Conservation (phyloP, 805 yeast genomes). For the Metschnikowia arizonensis region DNA sequence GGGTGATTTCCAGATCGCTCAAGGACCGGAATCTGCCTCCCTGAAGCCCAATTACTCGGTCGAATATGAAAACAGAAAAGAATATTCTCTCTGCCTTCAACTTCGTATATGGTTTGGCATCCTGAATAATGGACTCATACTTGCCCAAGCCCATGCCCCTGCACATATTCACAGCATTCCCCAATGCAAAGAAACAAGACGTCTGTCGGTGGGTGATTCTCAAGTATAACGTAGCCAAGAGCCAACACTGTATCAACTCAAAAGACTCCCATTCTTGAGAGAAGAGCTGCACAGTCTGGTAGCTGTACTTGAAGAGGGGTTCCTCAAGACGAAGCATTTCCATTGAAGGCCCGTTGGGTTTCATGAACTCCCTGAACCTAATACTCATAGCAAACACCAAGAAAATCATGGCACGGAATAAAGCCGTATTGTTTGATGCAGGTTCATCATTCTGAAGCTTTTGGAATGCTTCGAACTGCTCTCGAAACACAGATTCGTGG, state of each 20-base stretch:
- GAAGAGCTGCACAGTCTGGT: slow-evolving; percentile 35
- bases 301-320: slow-evolving; percentile 37
- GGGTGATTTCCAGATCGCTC: slow-evolving; percentile 33
- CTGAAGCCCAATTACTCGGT: slow-evolving; percentile 50
- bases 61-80: slow-evolving; percentile 53
- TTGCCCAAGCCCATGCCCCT: slow-evolving; percentile 43
- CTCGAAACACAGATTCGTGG: slow-evolving; percentile 51
- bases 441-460: slow-evolving; percentile 11
- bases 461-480: slow-evolving; percentile 38
- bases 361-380: slow-evolving; percentile 45
- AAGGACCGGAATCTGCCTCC: slow-evolving; percentile 44
- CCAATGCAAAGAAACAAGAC: slow-evolving; percentile 39
- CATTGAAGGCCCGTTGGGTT: slow-evolving; percentile 18
- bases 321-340: slow-evolving; percentile 37
- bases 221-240: slow-evolving; percentile 41
- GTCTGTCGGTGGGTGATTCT: slow-evolving; percentile 44
- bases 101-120: slow-evolving; percentile 34
- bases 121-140: slow-evolving; percentile 21
- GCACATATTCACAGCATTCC: slow-evolving; percentile 40
- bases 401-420: slow-evolving; percentile 50
- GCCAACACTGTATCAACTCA: slow-evolving; percentile 50
- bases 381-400: slow-evolving; percentile 48
- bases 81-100: slow-evolving; percentile 49
- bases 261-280: slow-evolving; percentile 51
- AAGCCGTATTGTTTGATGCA: slow-evolving; percentile 34